Evolutionary conservation across 257 asterid species (phyloP).

Genomic region (Apocynum venetum): DNA sequence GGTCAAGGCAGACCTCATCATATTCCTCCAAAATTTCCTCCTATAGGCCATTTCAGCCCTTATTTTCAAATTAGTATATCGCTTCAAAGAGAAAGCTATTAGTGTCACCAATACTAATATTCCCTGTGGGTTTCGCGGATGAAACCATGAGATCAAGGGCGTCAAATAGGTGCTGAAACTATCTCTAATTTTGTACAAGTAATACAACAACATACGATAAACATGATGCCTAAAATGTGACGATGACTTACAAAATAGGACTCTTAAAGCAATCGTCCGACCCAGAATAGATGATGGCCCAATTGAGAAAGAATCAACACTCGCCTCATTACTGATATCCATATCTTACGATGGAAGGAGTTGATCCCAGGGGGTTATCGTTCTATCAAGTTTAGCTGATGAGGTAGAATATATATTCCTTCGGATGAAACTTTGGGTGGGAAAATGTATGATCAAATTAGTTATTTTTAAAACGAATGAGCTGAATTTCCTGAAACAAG

Average conservation of each 20-base stretch:
- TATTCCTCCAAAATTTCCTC: slow-evolving; percentile 92
- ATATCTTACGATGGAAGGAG: slow-evolving; percentile 25
- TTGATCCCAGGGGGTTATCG: slow-evolving; percentile 4
- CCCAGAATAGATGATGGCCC: slow-evolving; percentile 85
- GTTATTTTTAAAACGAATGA: background rate
- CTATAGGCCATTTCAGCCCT: slow-evolving; percentile 90
- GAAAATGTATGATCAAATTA: background rate
- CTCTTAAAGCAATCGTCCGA: slow-evolving; percentile 74
- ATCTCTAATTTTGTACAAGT: slow-evolving; percentile 38
- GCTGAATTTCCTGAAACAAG: background rate
- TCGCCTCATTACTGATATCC: slow-evolving; percentile 94
- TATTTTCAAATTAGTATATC: slow-evolving; percentile 68
- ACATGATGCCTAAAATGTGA: slow-evolving; percentile 63
- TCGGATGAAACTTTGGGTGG: background rate
- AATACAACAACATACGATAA: slow-evolving; percentile 24
- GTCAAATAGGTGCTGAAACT: slow-evolving; percentile 35
- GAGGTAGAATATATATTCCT: background rate
- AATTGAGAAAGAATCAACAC: slow-evolving; percentile 74
- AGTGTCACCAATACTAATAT: slow-evolving; percentile 64
- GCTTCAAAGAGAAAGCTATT: slow-evolving; percentile 69
- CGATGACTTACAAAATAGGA: slow-evolving; percentile 77
- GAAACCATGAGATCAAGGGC: slow-evolving; percentile 72
- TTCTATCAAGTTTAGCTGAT: background rate
- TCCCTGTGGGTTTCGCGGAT: slow-evolving; percentile 94
- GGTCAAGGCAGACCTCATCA: slow-evolving; percentile 84